Evolutionary conservation across 1,139 yeast species (phyloP), one percentile per base, ranked within the genome.

Genomic region (Scheffersomyces insectosa): DNA sequence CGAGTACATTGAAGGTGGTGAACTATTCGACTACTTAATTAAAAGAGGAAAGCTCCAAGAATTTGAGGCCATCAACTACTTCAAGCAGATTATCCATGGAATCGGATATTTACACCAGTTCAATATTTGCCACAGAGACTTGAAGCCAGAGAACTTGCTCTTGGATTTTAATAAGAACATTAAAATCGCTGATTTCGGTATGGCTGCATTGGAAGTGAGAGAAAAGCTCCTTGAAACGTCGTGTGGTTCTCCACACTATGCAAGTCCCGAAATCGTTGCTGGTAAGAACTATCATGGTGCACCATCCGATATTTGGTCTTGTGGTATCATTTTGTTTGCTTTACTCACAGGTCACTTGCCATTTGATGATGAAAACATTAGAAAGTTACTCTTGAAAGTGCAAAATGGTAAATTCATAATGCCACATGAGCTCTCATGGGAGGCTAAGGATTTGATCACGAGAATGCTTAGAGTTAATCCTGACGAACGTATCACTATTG

Each of bases 201-300:
- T 93, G 99, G 99, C 99, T n/a, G 99, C 99, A 2, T 72, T 93
- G 39, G 99, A 93, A 64, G 85, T 95, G 33, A 80, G 82, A 44
- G 95, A 86, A 55, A 80, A 87, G 56, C 70, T 93, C 59, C 74
- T 95, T 44, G 97, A 93, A 63, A 93, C 99, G 1, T 85, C 95
- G 28, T 93, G 99, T 68, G 99, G 99, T 1, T 89, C 97, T 16
- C 99, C 99, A 16, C 99, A 95, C 66, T 93, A 93, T 66, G 99
- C 99, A 1, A 88, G 97, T 11, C 99, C 99, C 0, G 99, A 93
- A 64, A 93, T 93, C 52, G 97, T 93, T 3, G 88, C 96, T 9
- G 99, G 99, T 37, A 81, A 85, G 51, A 88, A 83, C 48, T 93
- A 93, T 63, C 98, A 93, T 61, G 99, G 99, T 12, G 93, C 96